These are phyloP conservation scores for Ceriops decandra DNA, from an alignment of 345 rosid species.

Conservation along the genomic window DNA sequence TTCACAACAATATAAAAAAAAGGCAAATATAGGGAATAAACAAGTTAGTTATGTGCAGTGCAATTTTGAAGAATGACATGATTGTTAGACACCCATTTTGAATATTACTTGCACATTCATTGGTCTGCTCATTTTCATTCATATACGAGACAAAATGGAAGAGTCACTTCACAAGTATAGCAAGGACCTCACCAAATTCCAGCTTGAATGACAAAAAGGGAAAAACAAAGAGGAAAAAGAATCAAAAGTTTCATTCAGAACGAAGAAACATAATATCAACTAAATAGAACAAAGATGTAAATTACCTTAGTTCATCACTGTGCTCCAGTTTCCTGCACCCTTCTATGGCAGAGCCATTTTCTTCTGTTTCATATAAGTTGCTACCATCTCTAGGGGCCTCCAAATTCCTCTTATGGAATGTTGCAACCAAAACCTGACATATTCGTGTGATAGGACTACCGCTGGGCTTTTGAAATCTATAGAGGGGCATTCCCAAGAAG, in stretches of 20 bases:
- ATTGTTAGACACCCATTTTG: no score
- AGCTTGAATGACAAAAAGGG: not conserved
- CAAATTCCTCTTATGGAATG: slow-evolving; percentile 58
- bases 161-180: no score
- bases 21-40: no score
- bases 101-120: no score
- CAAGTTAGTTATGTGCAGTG: no score
- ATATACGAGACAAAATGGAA: no score
- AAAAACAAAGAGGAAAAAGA: no score
- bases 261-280: not conserved
- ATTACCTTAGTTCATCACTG: slow-evolving; percentile 58
- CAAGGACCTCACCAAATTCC: not conserved
- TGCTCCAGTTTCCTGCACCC: slow-evolving; percentile 76
- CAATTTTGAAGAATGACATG: no score
- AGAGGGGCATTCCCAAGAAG: slow-evolving; percentile 80
- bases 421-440: slow-evolving; percentile 77
- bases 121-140: no score
- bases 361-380: slow-evolving; percentile 66
- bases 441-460: slow-evolving; percentile 88
- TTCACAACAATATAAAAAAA: no score
- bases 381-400: slow-evolving; percentile 52
- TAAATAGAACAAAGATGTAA: slow-evolving; percentile 1
- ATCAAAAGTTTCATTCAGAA: no score
- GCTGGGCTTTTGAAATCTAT: slow-evolving; percentile 79
- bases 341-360: slow-evolving; percentile 54